A percentile compares a stretch with the other conserved stretches of the same genome.
phyloP scores from a whole-genome alignment of 768 basidiomycete genomes.

The Phlegmacium glaucopus region DNA sequence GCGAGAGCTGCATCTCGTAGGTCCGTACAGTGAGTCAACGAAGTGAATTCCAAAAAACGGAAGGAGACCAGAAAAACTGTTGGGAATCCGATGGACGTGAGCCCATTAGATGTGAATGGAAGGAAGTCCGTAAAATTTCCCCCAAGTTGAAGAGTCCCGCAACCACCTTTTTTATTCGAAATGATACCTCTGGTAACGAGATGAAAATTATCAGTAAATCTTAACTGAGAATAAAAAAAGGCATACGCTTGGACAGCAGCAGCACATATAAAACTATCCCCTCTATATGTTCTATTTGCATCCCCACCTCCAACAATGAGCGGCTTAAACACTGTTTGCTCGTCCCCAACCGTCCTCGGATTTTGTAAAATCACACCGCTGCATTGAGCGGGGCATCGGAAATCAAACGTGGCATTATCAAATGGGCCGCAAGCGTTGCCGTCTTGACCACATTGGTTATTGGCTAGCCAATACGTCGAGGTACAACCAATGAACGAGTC shows the following conservation, averaged over 20 bases:
- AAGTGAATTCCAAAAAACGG: conserved; percentile 38
- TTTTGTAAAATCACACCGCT: conserved; percentile 63
- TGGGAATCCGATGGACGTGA: conserved; percentile 72
- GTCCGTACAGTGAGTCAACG: conserved; percentile 66
- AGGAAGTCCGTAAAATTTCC: conserved; percentile 72
- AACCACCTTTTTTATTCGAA: conserved; percentile 68
- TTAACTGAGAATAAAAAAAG: conserved; percentile 6
- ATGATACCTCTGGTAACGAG: conserved; percentile 53
- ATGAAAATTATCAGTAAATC: conserved; percentile 3
- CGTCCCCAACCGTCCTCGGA: conserved; percentile 66
- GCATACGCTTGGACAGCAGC: conserved; percentile 79
- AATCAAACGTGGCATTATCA: conserved; percentile 56
- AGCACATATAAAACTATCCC: conserved; percentile 82
- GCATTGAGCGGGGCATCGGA: conserved; percentile 81
- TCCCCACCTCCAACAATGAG: conserved; percentile 88
- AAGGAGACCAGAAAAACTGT: conserved; percentile 73
- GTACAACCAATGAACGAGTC: conserved; percentile 66
- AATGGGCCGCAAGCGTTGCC: conserved; percentile 67
- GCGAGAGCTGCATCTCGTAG: conserved; percentile 65
- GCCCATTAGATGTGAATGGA: conserved; percentile 54
- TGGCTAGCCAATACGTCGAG: conserved; percentile 63
- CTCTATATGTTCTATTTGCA: conserved; percentile 65
- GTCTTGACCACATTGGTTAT: conserved; percentile 72
- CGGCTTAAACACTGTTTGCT: conserved; percentile 64
- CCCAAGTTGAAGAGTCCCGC: conserved; percentile 63